phyloP scores from a whole-genome alignment of 441 rosid species.

The Rhodomyrtus psidioides region DNA sequence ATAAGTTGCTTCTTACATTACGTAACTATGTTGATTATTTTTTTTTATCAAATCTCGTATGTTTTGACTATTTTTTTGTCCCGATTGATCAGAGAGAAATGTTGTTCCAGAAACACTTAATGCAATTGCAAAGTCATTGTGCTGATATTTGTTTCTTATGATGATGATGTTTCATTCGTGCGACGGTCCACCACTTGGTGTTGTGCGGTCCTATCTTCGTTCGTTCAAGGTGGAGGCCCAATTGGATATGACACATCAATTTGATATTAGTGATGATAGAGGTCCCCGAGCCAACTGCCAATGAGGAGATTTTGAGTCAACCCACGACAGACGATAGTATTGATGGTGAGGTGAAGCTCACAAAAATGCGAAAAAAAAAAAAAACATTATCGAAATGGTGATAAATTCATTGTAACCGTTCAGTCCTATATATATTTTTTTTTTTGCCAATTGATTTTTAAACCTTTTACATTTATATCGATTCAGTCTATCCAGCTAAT shows the following conservation, averaged over 20 bases:
- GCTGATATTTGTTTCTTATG: not conserved
- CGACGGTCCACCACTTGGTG: not conserved
- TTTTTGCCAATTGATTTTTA: too few species aligned
- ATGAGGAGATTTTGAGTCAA: not conserved
- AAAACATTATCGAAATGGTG: too few species aligned
- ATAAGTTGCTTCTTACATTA: not conserved
- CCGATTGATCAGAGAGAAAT: accelerated
- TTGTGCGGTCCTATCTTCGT: not conserved
- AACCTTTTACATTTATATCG: too few species aligned
- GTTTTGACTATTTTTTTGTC: not conserved
- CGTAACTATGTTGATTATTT: not conserved
- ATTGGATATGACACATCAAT: not conserved
- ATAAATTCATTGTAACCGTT: too few species aligned
- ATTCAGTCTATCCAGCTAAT: too few species aligned
- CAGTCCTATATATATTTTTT: too few species aligned
- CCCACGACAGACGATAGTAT: not conserved
- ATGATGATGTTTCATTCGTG: not conserved
- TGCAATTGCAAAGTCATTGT: not conserved
- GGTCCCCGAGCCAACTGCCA: not conserved
- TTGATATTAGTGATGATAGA: not conserved
- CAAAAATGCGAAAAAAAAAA: too few species aligned
- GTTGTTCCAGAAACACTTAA: not conserved
- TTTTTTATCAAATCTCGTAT: not conserved
- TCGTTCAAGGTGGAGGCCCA: not conserved
- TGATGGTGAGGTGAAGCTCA: not conserved